Conservation (phyloP, 2,329 filamentous ascomycete species). For the Acarospora socialis region DNA sequence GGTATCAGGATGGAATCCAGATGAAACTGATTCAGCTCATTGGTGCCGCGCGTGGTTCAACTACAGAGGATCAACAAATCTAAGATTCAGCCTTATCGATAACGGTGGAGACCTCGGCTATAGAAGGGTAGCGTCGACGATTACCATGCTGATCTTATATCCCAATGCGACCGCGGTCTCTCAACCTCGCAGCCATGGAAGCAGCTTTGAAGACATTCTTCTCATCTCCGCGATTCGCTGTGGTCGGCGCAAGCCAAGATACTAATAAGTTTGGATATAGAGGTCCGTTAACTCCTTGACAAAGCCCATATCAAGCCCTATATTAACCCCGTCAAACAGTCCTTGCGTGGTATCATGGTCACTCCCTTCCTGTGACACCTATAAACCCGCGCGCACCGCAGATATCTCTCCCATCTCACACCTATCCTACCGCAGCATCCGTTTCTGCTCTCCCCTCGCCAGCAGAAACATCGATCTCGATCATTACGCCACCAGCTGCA, state of each 20-base stretch:
- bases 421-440: constrained; percentile 50
- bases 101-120: no score
- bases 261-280: constrained; percentile 77
- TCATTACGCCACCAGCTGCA: constrained; percentile 73
- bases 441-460: constrained; percentile 53
- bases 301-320: constrained; percentile 3
- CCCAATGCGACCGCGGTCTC: no score
- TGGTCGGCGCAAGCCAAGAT: constrained; percentile 80
- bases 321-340: constrained; percentile 39
- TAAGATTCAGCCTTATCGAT: no score
- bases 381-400: constrained; percentile 60
- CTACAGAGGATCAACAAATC: no score
- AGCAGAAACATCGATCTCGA: constrained; percentile 57
- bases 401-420: constrained; percentile 44
- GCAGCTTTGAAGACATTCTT: constrained; percentile 67
- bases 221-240: constrained; percentile 63
- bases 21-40: no score
- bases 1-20: no score
- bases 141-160: no score
- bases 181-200: no score
- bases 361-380: constrained; percentile 62
- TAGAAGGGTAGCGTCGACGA: no score
- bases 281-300: constrained; percentile 36
- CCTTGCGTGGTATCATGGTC: constrained; percentile 74
- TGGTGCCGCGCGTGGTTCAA: no score